phyloP scores from a whole-genome alignment of 257 asterid species.

The Lavandula angustifolia region DNA sequence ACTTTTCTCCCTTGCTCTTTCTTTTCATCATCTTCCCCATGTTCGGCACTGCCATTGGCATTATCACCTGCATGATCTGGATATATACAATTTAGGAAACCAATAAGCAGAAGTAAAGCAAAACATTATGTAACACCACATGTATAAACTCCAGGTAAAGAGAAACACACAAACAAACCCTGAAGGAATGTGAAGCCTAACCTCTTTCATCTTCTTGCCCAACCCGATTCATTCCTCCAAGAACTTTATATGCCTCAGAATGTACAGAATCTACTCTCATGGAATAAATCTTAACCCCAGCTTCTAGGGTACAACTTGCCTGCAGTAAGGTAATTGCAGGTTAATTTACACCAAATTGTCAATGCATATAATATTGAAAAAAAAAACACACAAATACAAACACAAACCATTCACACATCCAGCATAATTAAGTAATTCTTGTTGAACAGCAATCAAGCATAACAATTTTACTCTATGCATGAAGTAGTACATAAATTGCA shows the following conservation, averaged over 20 bases:
- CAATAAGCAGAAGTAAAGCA: slow-evolving; percentile 19
- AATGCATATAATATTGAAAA: not conserved
- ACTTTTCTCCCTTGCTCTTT: slow-evolving; percentile 83
- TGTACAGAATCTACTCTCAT: slow-evolving; percentile 96
- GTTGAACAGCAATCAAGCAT: not conserved
- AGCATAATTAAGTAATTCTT: too few species aligned
- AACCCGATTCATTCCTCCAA: slow-evolving; percentile 94
- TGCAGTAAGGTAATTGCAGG: slow-evolving; percentile 25
- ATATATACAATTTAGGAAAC: not conserved
- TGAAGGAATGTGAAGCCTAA: slow-evolving; percentile 33
- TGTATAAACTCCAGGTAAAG: not conserved
- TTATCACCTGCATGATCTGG: slow-evolving; percentile 54
- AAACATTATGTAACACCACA: slow-evolving; percentile 13
- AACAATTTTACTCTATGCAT: not conserved
- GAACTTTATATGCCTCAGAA: slow-evolving; percentile 96
- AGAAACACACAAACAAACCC: not conserved
- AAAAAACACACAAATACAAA: not conserved
- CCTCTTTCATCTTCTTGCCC: slow-evolving; percentile 85
- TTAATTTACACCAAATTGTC: slow-evolving; percentile 4
- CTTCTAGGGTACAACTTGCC: slow-evolving; percentile 99
- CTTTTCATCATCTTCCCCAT: slow-evolving; percentile 48
- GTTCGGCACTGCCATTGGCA: slow-evolving; percentile 41
- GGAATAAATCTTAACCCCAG: slow-evolving; percentile 96
- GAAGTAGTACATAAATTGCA: slow-evolving; percentile 11
- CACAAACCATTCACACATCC: too few species aligned